Base-by-base conservation (phyloP, 176 grass and related monocot genomes). In the Zea luxurians region DNA sequence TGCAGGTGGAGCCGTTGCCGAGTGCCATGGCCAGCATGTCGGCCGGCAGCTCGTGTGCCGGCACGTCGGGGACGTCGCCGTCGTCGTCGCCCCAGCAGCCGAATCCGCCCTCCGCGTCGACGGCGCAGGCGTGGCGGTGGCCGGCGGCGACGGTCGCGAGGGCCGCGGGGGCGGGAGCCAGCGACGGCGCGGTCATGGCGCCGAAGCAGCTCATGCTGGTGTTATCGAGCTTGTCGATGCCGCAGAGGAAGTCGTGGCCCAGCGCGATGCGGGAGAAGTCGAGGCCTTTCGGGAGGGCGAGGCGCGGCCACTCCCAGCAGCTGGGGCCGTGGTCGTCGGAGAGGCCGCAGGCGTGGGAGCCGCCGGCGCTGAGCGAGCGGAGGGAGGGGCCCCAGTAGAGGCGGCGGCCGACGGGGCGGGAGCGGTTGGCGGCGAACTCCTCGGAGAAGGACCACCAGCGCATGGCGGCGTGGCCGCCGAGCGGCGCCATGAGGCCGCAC, bases 171-270 rank as follows among this genome's bases (percentile, higher is more conserved):
- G 78, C 68, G 27, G 63, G 20, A 5, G 18, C 27, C 27, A 71
- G 68, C 66, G 12, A 17, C 3, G 81, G 84, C 48, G 63, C 67
- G n/a, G 64, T 63, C 48, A 97, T 73, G 40, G 43, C 16, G 21
- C 83, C 86, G 71, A 42, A 84, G 82, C 86, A 88, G 57, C 1
- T 8, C 70, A 88, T 48, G 77, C 1, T 13, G 15, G 57, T 54
- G 10, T 1, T 6, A 66, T 84, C 52, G 1, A n/a, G 34, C 1
- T 18, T 12, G 4, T 64, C 10, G 67, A 90, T 37, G 66, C 96
- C 96, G 74, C 96, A 99, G 78, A 96, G 78, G 89, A 99, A 98
- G 71, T 90, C 72, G 3, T 82, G 37, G 21, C 95, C 95, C 37
- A 98, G 87, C 15, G 95, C 91, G 84, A 98, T 90, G 36, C 66